Conservation (phyloP, 1,284 basidiomycete species). For the Agroathelia rolfsii region DNA sequence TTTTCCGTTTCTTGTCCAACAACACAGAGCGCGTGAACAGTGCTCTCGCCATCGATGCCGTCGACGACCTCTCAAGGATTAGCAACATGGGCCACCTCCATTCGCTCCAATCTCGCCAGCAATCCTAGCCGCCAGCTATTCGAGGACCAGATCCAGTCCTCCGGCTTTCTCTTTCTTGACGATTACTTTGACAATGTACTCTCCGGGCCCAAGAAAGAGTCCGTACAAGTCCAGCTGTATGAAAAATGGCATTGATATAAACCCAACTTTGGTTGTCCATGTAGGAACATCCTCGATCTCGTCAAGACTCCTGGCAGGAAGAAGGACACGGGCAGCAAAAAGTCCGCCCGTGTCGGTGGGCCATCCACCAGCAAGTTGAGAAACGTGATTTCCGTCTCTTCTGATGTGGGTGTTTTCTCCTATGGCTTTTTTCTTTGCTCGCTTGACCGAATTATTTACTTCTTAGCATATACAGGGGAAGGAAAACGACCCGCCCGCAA, state of each 20-base stretch:
- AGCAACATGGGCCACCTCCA: constrained; percentile 56
- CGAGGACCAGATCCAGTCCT: constrained; percentile 59
- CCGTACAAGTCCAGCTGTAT: constrained; percentile 13
- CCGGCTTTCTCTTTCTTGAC: constrained; percentile 69
- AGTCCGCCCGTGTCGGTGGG: no score
- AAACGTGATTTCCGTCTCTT: constrained; percentile 26
- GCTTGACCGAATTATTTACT: no score
- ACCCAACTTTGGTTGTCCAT: constrained; percentile 4
- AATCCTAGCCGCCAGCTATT: constrained; percentile 63
- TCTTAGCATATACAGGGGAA: no score
- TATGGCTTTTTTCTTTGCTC: no score
- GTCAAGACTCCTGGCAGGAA: constrained; percentile 74
- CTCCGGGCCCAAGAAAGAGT: constrained; percentile 56
- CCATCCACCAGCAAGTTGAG: constrained; percentile 34
- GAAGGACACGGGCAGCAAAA: constrained; percentile 41
- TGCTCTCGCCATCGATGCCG: no score
- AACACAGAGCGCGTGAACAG: background rate
- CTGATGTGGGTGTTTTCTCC: constrained; percentile 35
- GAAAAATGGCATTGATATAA: background rate
- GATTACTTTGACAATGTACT: constrained; percentile 68
- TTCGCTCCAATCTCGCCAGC: constrained; percentile 57
- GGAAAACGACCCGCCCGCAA: constrained; percentile 2
- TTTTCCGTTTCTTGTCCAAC: background rate
- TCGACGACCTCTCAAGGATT: no score
- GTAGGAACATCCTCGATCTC: constrained; percentile 65